phyloP scores from a whole-genome alignment of 306 rosid genomes.

The Hippophae rhamnoides region DNA sequence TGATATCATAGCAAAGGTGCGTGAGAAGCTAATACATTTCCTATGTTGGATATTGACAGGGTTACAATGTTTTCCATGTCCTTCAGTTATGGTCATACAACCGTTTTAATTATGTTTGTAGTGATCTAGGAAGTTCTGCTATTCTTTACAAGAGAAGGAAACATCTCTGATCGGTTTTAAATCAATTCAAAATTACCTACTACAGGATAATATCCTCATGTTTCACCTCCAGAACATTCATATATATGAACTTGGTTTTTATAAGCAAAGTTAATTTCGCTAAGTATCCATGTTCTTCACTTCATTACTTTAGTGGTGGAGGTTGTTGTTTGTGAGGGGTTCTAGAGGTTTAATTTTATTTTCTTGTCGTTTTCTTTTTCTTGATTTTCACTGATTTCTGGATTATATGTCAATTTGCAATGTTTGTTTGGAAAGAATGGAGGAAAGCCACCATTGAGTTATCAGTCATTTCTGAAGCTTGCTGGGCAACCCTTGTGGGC shows the following conservation, averaged over 20 bases:
- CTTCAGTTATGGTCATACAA: too few relatives aligned
- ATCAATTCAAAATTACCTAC: too few relatives aligned
- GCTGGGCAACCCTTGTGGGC: constrained; percentile 57
- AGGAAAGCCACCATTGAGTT: constrained; percentile 79
- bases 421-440: constrained; percentile 55
- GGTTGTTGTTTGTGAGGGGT: not conserved
- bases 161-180: too few relatives aligned
- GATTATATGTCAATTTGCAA: constrained; percentile 12
- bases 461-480: constrained; percentile 81
- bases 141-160: too few relatives aligned
- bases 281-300: too few relatives aligned
- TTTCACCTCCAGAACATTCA: not conserved
- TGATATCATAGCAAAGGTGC: constrained; percentile 62
- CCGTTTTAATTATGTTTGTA: too few relatives aligned
- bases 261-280: too few relatives aligned
- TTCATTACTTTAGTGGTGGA: too few relatives aligned
- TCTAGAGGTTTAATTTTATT: not conserved
- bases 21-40: not conserved
- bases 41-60: not conserved
- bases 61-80: not conserved
- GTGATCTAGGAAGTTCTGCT: too few relatives aligned
- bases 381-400: constrained; percentile 17
- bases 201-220: too few relatives aligned
- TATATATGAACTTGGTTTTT: not conserved
- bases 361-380: not conserved